A percentile compares a stretch with the other conserved stretches of the same genome.
Evolutionary conservation across 164 flowering plant genomes (phyloP).

Genomic region (Kingdonia uniflora): DNA sequence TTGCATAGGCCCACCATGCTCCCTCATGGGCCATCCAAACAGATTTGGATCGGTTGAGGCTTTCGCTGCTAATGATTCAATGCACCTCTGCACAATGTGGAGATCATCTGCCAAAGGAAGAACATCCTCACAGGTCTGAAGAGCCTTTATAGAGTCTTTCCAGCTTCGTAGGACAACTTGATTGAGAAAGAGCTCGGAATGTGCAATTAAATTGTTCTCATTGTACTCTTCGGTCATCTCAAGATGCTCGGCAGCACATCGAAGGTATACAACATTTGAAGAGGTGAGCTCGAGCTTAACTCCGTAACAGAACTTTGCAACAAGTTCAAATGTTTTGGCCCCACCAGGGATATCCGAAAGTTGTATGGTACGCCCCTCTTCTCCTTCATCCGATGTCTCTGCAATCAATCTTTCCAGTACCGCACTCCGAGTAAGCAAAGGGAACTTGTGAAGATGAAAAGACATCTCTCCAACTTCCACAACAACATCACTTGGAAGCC

Average conservation of each 20-base stretch:
- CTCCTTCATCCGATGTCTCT: slow-evolving; percentile 49
- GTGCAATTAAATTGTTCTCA: slow-evolving; percentile 67
- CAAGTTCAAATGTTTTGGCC: slow-evolving; percentile 74
- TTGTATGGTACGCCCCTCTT: slow-evolving; percentile 40
- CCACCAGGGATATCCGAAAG: slow-evolving; percentile 75
- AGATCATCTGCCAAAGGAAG: slow-evolving; percentile 72
- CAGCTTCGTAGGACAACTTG: slow-evolving; percentile 67
- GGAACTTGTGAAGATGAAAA: slow-evolving; percentile 97
- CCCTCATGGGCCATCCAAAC: slow-evolving; percentile 83
- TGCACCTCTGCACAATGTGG: slow-evolving; percentile 56
- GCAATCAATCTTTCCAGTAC: slow-evolving; percentile 69
- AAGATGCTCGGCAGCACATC: slow-evolving; percentile 78
- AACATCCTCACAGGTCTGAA: slow-evolving; percentile 68
- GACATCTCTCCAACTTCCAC: slow-evolving; percentile 93
- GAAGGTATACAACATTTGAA: slow-evolving; percentile 72
- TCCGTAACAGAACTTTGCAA: slow-evolving; percentile 92
- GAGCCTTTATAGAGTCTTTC: slow-evolving; percentile 83
- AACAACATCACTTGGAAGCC: slow-evolving; percentile 87
- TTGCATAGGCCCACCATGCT: slow-evolving; percentile 77
- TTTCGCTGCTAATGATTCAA: slow-evolving; percentile 62
- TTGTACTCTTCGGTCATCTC: slow-evolving; percentile 92
- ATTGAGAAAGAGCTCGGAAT: slow-evolving; percentile 68
- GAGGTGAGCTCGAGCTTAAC: slow-evolving; percentile 87
- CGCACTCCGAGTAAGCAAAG: slow-evolving; percentile 86
- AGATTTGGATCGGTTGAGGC: slow-evolving; percentile 80